Base-by-base conservation (phyloP, 2,329 filamentous ascomycete genomes). In the Beauveria pseudobassiana region DNA sequence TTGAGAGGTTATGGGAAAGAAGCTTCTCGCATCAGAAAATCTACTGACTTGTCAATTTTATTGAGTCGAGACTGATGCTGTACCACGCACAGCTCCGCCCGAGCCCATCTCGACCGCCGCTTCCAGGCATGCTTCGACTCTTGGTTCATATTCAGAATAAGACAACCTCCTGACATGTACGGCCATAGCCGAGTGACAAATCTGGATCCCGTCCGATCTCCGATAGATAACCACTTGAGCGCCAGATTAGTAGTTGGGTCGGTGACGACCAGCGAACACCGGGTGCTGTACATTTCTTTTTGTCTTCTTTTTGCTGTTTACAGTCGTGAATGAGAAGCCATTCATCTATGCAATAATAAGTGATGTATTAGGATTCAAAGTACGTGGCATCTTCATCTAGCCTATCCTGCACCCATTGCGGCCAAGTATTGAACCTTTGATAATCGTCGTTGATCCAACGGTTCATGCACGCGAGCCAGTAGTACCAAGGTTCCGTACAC, bases 381-480 rank as follows among this genome's bases (percentile, higher is more conserved):
- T 45, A 52, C 48, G 24, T 18, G 10, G 48, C 48, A 18, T 59
- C n/a, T 52, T 46, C 24, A 12, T 52, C 57, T 14, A 59, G 24
- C n/a, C 38, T 59, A 14, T 52, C 48, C 22, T 59, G 48, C n/a
- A 59, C 49, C 49, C 40, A 59, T n/a, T 59, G 49, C 57, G 57
- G 57, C 57, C 48, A 52, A 4, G 22, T 14, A 10, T 59, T 59
- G 3, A 52, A 52, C 24, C 26, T 51, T 14, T 18, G 30, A 24
- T 59, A 45, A 22, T 59, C 46, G 20, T 45, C 22, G 4, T 7
- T 51, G 22, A 59, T 45, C 57, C 48, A 59, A 20, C 48, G 12
- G 45, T 59, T 52, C 57, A 59, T 52, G 14, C 48, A 52, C 22
- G 26, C 57, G 10, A 59, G 57, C 48, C 57, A 59, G 57, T 52